phyloP scores from a whole-genome alignment of 208 protist genomes.

The Trypanosoma melophagium region DNA sequence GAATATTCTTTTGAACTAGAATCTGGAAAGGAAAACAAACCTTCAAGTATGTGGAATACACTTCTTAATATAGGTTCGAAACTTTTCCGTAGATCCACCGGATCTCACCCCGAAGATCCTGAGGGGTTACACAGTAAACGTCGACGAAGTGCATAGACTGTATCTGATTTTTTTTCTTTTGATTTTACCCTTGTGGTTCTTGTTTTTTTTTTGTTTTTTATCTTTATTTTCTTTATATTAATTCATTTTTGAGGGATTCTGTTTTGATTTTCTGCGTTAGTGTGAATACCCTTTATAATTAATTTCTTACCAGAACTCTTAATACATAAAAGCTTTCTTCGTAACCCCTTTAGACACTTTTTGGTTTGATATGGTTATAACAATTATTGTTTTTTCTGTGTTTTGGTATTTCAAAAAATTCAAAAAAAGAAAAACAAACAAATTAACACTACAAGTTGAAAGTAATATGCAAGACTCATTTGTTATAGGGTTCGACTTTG shows the following conservation, averaged over 20 bases:
- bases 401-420: neutral
- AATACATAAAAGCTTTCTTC: neutral
- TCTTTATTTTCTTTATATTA: neutral
- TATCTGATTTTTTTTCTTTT: slow-evolving; percentile 1
- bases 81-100: slow-evolving; percentile 21
- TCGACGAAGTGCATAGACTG: slow-evolving; percentile 34
- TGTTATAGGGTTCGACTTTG: slow-evolving; percentile 58
- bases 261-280: slow-evolving; percentile 5
- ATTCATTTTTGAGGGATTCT: neutral
- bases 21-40: slow-evolving; percentile 3
- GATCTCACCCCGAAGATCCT: neutral
- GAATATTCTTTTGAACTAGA: slow-evolving; percentile 15
- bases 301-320: neutral
- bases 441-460: neutral
- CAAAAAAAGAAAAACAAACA: neutral
- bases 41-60: slow-evolving; percentile 14
- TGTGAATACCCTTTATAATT: neutral
- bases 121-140: slow-evolving; percentile 25
- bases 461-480: slow-evolving; percentile 20
- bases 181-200: neutral
- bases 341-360: neutral
- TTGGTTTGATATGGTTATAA: neutral
- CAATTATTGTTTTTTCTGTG: neutral
- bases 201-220: neutral
- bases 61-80: slow-evolving; percentile 27